Base-by-base conservation (phyloP, 2,329 filamentous ascomycete genomes). In the Diplodia mutila region DNA sequence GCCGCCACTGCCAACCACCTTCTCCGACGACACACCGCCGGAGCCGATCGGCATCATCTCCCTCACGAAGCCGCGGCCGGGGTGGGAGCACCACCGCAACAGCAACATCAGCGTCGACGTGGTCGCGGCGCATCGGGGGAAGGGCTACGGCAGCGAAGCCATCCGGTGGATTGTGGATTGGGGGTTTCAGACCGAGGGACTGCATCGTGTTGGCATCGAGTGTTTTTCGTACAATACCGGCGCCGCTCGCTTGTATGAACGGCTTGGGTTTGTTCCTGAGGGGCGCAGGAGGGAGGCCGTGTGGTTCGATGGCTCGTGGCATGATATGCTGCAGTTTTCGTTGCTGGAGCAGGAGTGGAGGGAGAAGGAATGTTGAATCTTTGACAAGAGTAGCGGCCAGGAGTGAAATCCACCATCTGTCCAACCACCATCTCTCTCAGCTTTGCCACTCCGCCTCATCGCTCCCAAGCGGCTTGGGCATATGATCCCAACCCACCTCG, bases 401-500 rank as follows among this genome's bases (percentile, higher is more conserved):
- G n/a, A n/a, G n/a, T n/a, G n/a, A n/a, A n/a, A n/a, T n/a, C n/a
- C n/a, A n/a, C n/a, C n/a, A n/a, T n/a, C n/a, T n/a, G n/a, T n/a
- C n/a, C n/a, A n/a, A n/a, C 5, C 16, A 49, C 6, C 46, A 9
- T 23, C n/a, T 1, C 18, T 0, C 14, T 64, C 59, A 66, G 11
- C 32, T 27, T 23, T 72, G 54, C 80, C 84, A 85, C 34, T 73
- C 73, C 42, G 84, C 74, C 42, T 79, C 71, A 69, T 85, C 84
- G 37, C 79, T 81, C 0, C 85, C 85, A 57, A 86, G 69, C 0
- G 78, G 78, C 70, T 82, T 82, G 2, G 84, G 84, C 84, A 86
- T 85, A 4, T 77, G 68, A 51, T 85, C 80, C 82, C 83, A 87
- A 0, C 84, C 83, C 27, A 85, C 54, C 71, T 81, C 23, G 87